Base-by-base conservation (phyloP, 345 rosid species). In the Hypericum androsaemum region DNA sequence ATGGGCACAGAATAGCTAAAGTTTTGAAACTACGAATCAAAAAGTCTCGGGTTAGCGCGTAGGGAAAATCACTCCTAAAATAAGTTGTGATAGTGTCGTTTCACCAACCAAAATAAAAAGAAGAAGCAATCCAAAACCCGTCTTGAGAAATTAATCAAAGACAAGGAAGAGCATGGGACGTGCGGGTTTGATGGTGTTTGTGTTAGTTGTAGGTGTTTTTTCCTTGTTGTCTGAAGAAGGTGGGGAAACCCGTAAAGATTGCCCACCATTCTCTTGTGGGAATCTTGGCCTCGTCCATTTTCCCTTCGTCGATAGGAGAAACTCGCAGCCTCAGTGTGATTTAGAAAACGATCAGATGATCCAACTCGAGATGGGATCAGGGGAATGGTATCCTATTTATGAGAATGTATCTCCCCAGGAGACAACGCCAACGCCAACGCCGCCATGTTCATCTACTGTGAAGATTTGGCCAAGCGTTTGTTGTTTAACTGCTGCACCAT, bases 351-450 rank as follows among this genome's bases (percentile, higher is more conserved):
- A 2, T 6, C 58, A 50, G 43, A 64, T 39, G 61, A 63, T 76
- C 37, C 77, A 70, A 48, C 55, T 81, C 39, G 66, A 3, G 46
- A 46, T 28, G 12, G 35, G 41, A n/a, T n/a, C n/a, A 0, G 75
- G 63, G 36, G 0, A 6, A 13, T 61, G 62, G 73, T 78, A 60
- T 11, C 0, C 7, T 44, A 14, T 78, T 16, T 7, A 5, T 0
- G 37, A n/a, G n/a, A n/a, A n/a, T n/a, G 11, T 53, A 64, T 81
- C 57, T 59, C 73, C 49, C 64, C 68, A 57, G 74, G 64, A 39
- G 1, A 53, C 38, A 52, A 10, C 54, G 63, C 78, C 57, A 56
- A 71, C 49, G 62, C 68, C 57, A 73, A 64, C 38, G 1, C 51
- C 38, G 50, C 61, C 8, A 45, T 73, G 32, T 43, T 13, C 14